Evolutionary conservation across 2,329 filamentous ascomycete species (phyloP).

Genomic region (Curvularia eragrostidis): DNA sequence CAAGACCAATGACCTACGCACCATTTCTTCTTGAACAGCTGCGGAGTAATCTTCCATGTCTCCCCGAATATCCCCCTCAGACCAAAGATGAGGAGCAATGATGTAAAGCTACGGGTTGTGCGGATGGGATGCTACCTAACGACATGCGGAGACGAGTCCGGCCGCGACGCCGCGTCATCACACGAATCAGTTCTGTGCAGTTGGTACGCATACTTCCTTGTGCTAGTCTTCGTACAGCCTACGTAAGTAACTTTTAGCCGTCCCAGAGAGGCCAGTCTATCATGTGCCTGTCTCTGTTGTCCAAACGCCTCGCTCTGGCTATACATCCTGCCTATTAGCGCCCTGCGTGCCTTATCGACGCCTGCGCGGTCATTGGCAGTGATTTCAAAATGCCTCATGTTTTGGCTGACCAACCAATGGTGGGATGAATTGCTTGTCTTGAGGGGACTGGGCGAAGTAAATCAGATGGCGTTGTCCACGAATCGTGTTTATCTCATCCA

Average conservation of each 20-base stretch:
- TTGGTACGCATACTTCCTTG: neutral
- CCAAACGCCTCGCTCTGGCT: slow-evolving; percentile 12
- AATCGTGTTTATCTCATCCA: slow-evolving; percentile 39
- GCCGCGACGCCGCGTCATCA: neutral
- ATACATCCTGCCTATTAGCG: slow-evolving; percentile 28
- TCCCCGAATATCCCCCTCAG: neutral
- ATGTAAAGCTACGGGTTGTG: neutral
- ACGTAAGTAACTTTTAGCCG: too few species aligned
- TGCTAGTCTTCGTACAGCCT: neutral
- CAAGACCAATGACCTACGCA: neutral
- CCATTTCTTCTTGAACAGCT: too few species aligned
- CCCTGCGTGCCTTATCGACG: slow-evolving; percentile 24
- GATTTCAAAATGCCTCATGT: slow-evolving; percentile 30
- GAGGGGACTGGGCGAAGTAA: slow-evolving; percentile 10
- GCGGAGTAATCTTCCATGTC: too few species aligned
- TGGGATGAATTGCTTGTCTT: slow-evolving; percentile 17
- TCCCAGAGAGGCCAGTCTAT: too few species aligned
- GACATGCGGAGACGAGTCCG: neutral
- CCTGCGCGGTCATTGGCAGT: slow-evolving; percentile 13
- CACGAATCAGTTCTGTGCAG: too few species aligned
- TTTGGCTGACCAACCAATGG: slow-evolving; percentile 36
- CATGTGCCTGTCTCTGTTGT: slow-evolving; percentile 19
- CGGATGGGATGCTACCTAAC: neutral
- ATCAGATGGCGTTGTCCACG: slow-evolving; percentile 16
- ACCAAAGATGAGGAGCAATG: neutral